These are phyloP conservation scores for Cucumis hystrix DNA, from an alignment of 306 rosid genomes.

Conservation along the genomic window DNA sequence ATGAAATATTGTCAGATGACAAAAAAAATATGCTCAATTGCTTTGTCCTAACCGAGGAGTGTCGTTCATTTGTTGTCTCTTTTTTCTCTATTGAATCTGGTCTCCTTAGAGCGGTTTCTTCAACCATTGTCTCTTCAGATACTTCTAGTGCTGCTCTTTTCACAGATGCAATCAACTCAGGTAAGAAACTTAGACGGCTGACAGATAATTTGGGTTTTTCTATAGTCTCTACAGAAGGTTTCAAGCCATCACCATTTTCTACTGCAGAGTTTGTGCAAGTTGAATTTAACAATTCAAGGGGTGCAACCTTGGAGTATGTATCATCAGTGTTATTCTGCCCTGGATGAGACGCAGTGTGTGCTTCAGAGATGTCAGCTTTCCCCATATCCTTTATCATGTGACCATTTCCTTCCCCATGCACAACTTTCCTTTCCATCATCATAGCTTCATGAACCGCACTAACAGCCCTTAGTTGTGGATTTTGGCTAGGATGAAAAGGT, in stretches of 20 bases:
- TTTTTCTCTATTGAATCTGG: constrained; percentile 24
- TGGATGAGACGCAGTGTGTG: constrained; percentile 18
- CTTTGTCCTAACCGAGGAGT: constrained; percentile 40
- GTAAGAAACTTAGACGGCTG: constrained; percentile 49
- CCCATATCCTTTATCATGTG: constrained; percentile 14
- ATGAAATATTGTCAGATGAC: constrained; percentile 1
- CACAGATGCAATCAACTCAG: constrained; percentile 78
- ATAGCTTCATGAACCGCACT: constrained; percentile 12
- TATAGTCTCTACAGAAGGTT: constrained; percentile 24
- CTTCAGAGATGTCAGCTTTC: constrained; percentile 21
- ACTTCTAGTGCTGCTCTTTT: constrained; percentile 63
- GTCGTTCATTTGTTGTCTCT: constrained; percentile 37
- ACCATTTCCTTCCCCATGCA: constrained; percentile 21
- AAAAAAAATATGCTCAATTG: constrained; percentile 5
- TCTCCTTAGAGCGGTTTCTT: constrained; percentile 22
- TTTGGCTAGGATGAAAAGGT: constrained; percentile 3
- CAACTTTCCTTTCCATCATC: constrained; percentile 23
- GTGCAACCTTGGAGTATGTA: constrained; percentile 12
- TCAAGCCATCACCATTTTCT: constrained; percentile 19
- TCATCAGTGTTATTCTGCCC: constrained; percentile 22
- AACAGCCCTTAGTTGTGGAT: constrained; percentile 12
- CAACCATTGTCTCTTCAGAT: constrained; percentile 43
- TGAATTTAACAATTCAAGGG: constrained; percentile 21
- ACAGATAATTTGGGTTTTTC: constrained; percentile 33
- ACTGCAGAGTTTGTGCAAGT: constrained; percentile 20